Conservation (phyloP, 2,329 filamentous ascomycete species). For the Rutstroemia sp. region DNA sequence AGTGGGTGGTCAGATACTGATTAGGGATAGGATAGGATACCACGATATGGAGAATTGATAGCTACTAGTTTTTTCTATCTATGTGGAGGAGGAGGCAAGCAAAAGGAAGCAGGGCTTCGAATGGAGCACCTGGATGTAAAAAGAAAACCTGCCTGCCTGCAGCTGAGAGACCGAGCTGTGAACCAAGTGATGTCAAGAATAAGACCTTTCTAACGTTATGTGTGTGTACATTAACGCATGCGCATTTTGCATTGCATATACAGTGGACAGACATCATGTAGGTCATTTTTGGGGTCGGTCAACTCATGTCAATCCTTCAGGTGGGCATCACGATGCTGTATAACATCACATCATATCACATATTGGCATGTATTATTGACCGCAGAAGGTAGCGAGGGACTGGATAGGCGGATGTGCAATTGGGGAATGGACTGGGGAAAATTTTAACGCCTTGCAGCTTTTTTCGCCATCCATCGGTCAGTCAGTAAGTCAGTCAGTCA, state of each 20-base stretch:
- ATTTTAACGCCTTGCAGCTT: background rate
- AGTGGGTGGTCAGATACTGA: background rate
- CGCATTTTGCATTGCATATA: background rate
- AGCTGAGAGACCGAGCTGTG: background rate
- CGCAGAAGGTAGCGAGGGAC: background rate
- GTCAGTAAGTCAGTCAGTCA: too few relatives aligned
- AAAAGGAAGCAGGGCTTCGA: background rate
- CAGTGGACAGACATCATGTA: background rate
- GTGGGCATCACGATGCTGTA: background rate
- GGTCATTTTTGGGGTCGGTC: constrained; percentile 7
- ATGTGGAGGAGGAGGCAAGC: background rate
- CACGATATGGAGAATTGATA: too few relatives aligned
- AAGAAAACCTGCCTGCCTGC: background rate
- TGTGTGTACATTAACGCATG: background rate
- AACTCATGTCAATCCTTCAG: background rate
- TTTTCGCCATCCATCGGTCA: too few relatives aligned
- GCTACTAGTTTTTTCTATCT: background rate
- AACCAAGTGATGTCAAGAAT: background rate
- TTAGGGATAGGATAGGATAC: background rate
- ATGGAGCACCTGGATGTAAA: too few relatives aligned
- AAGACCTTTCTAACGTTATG: background rate
- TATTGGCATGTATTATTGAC: too few relatives aligned
- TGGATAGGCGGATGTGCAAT: background rate
- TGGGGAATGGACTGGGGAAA: background rate
- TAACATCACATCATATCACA: background rate